These are phyloP conservation scores for Erysiphe pisi DNA, from an alignment of 2,329 filamentous ascomycete genomes.

Conservation along the genomic window DNA sequence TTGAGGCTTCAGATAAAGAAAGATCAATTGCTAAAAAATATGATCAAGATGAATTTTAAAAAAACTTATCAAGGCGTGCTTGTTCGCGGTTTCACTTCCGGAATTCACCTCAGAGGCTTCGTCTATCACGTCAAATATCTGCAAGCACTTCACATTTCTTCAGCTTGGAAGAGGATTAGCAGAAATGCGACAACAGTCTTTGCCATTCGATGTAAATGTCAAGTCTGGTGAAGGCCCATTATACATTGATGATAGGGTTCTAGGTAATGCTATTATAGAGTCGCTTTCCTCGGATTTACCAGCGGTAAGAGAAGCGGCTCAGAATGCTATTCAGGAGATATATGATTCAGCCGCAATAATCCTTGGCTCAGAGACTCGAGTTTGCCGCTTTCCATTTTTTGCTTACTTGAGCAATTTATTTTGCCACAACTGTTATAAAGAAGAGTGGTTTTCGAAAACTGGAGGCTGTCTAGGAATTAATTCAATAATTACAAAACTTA, in stretches of 20 bases:
- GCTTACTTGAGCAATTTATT: conserved; percentile 70
- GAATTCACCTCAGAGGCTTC: conserved; percentile 69
- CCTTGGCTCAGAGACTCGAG: conserved; percentile 61
- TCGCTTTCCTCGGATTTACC: conserved; percentile 76
- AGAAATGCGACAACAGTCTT: conserved; percentile 62
- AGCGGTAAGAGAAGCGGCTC: conserved; percentile 70
- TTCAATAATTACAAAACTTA: conserved; percentile 71
- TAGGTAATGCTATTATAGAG: conserved; percentile 84
- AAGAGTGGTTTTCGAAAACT: conserved; percentile 98
- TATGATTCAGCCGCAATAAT: conserved; percentile 66
- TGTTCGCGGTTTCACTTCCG: conserved; percentile 72
- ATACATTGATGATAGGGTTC: conserved; percentile 71
- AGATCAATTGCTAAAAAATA: conserved; percentile 80
- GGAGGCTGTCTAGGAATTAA: conserved; percentile 86
- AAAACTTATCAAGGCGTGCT: conserved; percentile 76
- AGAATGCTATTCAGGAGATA: conserved; percentile 65
- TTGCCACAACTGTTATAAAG: conserved; percentile 89
- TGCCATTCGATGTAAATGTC: conserved; percentile 62
- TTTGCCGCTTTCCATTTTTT: conserved; percentile 74
- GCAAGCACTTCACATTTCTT: conserved; percentile 79
- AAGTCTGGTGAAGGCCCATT: conserved; percentile 76
- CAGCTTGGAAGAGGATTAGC: conserved; percentile 80
- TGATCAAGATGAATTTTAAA: conserved; percentile 73
- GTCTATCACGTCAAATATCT: conserved; percentile 66
- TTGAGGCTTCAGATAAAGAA: conserved; percentile 66